Evolutionary conservation across 345 rosid genomes (phyloP).

Genomic region (Rhodamnia argentea): DNA sequence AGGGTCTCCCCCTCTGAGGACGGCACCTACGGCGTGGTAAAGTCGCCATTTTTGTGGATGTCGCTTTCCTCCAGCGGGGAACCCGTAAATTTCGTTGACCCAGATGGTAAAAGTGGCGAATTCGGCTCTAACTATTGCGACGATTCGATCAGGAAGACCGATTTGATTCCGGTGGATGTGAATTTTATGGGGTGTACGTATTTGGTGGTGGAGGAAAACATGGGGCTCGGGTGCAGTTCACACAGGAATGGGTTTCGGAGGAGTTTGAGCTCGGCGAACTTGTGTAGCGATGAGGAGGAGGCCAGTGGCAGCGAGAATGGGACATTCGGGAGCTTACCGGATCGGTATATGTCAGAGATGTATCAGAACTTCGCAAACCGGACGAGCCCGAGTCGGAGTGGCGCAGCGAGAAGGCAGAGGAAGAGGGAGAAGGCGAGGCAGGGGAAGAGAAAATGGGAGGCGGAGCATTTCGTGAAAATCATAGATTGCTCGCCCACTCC

Average conservation of each 20-base stretch:
- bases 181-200: conserved; percentile 59
- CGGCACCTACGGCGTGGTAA: conserved; percentile 34
- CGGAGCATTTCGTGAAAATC: conserved; percentile 78
- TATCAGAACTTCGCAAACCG: conserved; percentile 70
- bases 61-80: conserved; percentile 47
- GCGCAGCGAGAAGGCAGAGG: conserved; percentile 55
- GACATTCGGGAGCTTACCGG: conserved; percentile 41
- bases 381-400: conserved; percentile 53
- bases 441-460: conserved; percentile 59
- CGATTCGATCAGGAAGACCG: conserved; percentile 14
- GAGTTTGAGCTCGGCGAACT: conserved; percentile 28
- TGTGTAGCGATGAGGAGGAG: conserved; percentile 29
- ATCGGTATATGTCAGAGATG: conserved; percentile 46
- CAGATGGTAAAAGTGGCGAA: conserved; percentile 22
- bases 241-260: conserved; percentile 8
- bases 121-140: conserved; percentile 11
- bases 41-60: conserved; percentile 59
- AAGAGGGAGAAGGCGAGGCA: conserved; percentile 77
- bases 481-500: conserved; percentile 52
- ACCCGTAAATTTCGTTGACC: conserved; percentile 38
- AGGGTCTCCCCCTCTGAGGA: conserved; percentile 39
- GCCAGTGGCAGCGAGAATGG: conserved; percentile 14
- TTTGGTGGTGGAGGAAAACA: conserved; percentile 61
- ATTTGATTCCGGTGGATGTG: conserved; percentile 52
- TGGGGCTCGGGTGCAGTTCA: conserved; percentile 4